Percentiles rank a stretch among this genome's conserved stretches.
phyloP scores from a whole-genome alignment of 441 rosid genomes.

The Lepidium campestre region DNA sequence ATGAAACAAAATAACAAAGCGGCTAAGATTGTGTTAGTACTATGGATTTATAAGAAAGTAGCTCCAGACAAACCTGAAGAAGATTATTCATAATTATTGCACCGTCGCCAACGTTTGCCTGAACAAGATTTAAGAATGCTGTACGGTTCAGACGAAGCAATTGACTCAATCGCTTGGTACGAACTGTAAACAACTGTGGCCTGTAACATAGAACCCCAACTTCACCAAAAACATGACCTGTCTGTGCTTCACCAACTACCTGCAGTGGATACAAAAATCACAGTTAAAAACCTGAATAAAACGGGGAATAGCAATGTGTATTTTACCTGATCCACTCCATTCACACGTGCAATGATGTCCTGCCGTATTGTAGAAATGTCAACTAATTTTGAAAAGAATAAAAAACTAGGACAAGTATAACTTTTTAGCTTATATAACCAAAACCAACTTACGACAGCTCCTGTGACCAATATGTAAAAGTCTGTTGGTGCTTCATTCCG shows the following conservation, averaged over 20 bases:
- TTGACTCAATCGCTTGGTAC: conserved; percentile 76
- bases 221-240: conserved; percentile 79
- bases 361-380: conserved; percentile 42
- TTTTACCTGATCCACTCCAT: conserved; percentile 68
- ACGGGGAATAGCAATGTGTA: not conserved
- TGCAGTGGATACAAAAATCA: conserved; percentile 29
- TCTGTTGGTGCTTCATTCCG: conserved; percentile 91
- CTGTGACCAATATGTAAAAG: conserved; percentile 73
- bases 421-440: not conserved
- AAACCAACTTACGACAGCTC: conserved; percentile 56
- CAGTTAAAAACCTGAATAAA: not conserved
- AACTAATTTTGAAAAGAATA: conserved; percentile 27
- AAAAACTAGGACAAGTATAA: conserved; percentile 9
- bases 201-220: conserved; percentile 73
- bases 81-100: conserved; percentile 87
- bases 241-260: conserved; percentile 61
- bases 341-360: conserved; percentile 53
- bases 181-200: conserved; percentile 79
- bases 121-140: conserved; percentile 60
- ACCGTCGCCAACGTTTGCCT: conserved; percentile 83
- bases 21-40: not conserved
- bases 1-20: not conserved
- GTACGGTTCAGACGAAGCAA: conserved; percentile 85
- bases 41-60: not conserved
- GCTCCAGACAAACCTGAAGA: conserved; percentile 57